A percentile compares a stretch with the other conserved stretches of the same genome.
Conservation (phyloP, 768 basidiomycete genomes). For the Mycena belliarum region DNA sequence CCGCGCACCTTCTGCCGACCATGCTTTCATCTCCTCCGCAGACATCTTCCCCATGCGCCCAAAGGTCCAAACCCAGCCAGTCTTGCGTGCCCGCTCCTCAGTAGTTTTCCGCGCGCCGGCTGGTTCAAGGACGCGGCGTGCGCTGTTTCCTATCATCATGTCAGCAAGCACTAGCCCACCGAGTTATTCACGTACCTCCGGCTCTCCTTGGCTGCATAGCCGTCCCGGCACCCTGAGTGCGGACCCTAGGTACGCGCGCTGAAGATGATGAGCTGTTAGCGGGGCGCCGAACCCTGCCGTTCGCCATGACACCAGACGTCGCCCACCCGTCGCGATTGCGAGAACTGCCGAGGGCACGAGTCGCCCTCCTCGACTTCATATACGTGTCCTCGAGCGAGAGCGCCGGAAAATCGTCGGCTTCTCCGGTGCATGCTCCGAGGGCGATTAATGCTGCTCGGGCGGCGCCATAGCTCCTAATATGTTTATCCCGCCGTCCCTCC, state of each 20-base stretch:
- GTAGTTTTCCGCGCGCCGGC: neutral
- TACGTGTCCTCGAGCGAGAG: neutral
- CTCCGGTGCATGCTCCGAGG: neutral
- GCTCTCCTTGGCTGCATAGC: neutral
- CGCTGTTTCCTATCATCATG: neutral
- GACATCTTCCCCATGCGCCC: neutral
- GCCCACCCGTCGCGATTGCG: neutral
- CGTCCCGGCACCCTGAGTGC: neutral
- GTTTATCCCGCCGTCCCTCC: neutral
- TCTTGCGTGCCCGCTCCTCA: neutral
- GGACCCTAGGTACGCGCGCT: neutral
- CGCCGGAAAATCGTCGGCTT: neutral
- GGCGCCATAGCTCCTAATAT: neutral
- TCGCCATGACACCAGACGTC: neutral
- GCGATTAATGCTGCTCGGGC: neutral
- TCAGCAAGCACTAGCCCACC: neutral
- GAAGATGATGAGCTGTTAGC: neutral
- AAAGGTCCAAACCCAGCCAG: constrained; percentile 4
- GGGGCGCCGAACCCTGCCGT: neutral
- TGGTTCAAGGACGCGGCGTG: no score
- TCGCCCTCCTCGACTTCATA: neutral
- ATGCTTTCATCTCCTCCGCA: neutral
- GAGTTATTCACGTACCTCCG: neutral
- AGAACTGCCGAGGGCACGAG: neutral
- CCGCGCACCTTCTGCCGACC: constrained; percentile 1